These are phyloP conservation scores for Lasiosphaeria ovina DNA, from an alignment of 495 filamentous ascomycete genomes.

Conservation along the genomic window DNA sequence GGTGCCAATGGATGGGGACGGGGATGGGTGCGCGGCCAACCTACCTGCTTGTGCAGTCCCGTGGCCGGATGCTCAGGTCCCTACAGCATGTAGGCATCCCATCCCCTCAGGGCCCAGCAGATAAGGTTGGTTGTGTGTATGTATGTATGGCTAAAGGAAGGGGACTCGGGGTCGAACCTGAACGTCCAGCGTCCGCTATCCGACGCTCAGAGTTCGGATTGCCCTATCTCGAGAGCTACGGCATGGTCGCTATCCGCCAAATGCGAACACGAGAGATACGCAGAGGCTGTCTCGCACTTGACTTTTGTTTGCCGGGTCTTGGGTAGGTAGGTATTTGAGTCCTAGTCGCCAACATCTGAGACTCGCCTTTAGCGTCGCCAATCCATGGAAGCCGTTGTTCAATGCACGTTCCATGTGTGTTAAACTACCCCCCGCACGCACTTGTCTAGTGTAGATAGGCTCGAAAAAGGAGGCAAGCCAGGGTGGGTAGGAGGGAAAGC, in stretches of 20 bases:
- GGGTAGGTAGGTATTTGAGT: no score
- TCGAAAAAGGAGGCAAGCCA: not conserved
- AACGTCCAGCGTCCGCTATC: no score
- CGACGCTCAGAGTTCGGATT: no score
- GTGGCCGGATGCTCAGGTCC: not conserved
- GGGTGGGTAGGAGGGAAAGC: no score
- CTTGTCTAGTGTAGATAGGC: not conserved
- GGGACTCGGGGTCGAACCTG: no score
- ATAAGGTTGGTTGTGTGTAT: not conserved
- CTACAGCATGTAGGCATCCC: not conserved
- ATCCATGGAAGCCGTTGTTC: no score
- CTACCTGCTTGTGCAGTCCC: not conserved
- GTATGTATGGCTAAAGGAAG: no score
- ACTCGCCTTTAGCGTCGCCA: no score
- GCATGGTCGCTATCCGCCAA: no score
- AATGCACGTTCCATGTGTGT: not conserved
- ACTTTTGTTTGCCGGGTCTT: not conserved
- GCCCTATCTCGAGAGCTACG: no score
- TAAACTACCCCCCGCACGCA: not conserved
- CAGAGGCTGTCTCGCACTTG: not conserved
- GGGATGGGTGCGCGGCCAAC: not conserved
- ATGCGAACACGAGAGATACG: not conserved
- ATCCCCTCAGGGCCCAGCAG: not conserved
- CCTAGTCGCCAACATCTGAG: no score
- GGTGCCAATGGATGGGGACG: no score